Percentiles rank a stretch among this genome's conserved stretches.
phyloP scores from a whole-genome alignment of 1,284 basidiomycete genomes.

The Cryptococcus sp. region DNA sequence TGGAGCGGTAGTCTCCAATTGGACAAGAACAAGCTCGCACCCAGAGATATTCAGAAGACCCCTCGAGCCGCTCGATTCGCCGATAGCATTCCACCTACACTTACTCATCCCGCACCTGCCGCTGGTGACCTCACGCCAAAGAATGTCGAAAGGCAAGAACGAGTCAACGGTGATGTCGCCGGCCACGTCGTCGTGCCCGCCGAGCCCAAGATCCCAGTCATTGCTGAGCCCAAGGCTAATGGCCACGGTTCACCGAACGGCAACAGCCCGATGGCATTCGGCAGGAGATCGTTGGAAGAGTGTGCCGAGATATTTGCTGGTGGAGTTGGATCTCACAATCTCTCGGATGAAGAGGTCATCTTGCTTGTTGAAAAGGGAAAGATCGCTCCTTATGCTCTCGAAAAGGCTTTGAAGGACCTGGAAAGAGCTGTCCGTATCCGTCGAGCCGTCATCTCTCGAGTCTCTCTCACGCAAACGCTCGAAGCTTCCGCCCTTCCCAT shows the following conservation, averaged over 20 bases:
- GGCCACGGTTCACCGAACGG: background rate
- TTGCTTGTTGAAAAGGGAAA: slow-evolving; percentile 85
- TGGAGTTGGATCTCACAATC: slow-evolving; percentile 57
- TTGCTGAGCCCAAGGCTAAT: slow-evolving; percentile 11
- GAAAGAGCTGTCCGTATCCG: slow-evolving; percentile 84
- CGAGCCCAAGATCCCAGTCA: slow-evolving; percentile 28
- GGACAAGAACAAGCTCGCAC: slow-evolving; percentile 8
- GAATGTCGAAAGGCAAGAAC: slow-evolving; percentile 5
- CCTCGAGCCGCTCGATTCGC: slow-evolving; percentile 8
- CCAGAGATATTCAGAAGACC: slow-evolving; percentile 8
- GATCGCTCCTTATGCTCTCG: slow-evolving; percentile 88
- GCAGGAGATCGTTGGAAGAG: slow-evolving; percentile 65
- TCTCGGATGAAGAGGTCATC: slow-evolving; percentile 92
- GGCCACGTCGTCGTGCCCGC: slow-evolving; percentile 28
- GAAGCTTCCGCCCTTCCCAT: slow-evolving; percentile 81
- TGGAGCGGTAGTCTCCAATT: slow-evolving; percentile 22
- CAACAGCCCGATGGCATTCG: slow-evolving; percentile 15
- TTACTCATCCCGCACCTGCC: slow-evolving; percentile 13
- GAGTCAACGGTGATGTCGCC: slow-evolving; percentile 9
- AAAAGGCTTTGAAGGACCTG: slow-evolving; percentile 83
- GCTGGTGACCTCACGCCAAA: slow-evolving; percentile 30
- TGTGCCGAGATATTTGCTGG: slow-evolving; percentile 82
- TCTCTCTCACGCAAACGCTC: slow-evolving; percentile 77
- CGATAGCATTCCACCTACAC: slow-evolving; percentile 5
- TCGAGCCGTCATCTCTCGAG: slow-evolving; percentile 85